Base-by-base conservation (phyloP, 441 rosid species). In the Bocquillonia castaneifolia region DNA sequence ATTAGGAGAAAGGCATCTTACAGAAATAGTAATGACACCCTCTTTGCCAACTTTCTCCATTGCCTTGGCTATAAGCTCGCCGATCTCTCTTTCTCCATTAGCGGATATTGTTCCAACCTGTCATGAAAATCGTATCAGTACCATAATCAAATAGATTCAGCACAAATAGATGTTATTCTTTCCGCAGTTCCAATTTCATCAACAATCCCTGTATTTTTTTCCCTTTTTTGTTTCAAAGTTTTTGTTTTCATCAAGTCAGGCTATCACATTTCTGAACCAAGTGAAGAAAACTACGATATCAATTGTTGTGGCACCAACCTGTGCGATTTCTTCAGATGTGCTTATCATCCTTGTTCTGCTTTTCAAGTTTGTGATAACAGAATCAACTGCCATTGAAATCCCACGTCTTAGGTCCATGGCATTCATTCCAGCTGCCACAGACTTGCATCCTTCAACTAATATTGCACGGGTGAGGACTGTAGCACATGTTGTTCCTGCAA, bases 41-140 rank as follows among this genome's bases (percentile, higher is more conserved):
- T 92, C 97, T 73, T 92, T 92, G 67, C 97, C 96, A 52, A 92
- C 97, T 75, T 82, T 89, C 75, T 92, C 97, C 97, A 92, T 92
- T 26, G 97, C 97, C 74, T 89, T 92, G 39, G 97, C 97, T 40
- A 92, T 92, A 63, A 89, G 59, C 74, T 92, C 96, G 44, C 97
- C 97, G 66, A 92, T 92, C 77, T 92, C 96, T 58, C 94, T 84
- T 72, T 92, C 96, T 25, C 97, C 97, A 74, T 92, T 92, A 8
- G 97, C 84, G 25, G 97, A 92, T 57, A 92, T 92, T 17, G 96
- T 92, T 23, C 97, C 96, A 66, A 92, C 94, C 81, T 90, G 98
- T 8, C n/a, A n/a, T n/a, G n/a, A n/a, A n/a, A n/a, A n/a, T n/a
- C n/a, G n/a, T n/a, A n/a, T n/a, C n/a, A n/a, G n/a, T n/a, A n/a